Evolutionary conservation across 176 grass and related monocot species (phyloP), one percentile per base, ranked within the genome.

Genomic region (Pontederia paniculata): DNA sequence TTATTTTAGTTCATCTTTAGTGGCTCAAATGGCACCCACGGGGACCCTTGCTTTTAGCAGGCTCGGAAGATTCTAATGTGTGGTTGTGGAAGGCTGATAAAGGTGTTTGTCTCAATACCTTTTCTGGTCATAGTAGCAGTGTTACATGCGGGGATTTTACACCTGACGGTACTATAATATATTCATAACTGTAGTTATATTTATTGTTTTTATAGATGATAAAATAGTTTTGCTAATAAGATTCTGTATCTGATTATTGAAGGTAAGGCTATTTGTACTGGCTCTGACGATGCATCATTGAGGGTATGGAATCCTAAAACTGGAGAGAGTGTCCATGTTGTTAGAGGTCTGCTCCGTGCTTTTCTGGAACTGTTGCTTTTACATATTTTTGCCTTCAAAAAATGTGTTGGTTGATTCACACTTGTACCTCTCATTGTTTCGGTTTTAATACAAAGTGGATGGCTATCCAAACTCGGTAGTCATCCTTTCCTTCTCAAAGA

Each of bases 81-180:
- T 98, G 78, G 68, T 88, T 91, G 93, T 98, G 93, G 93, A 98
- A 91, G 55, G 80, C 72, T 66, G 93, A 97, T 42, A 84, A 67
- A 58, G 62, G 52, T 56, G 17, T 25, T 19, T 77, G 76, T 48
- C 48, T 91, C 12, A 91, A 69, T 73, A 90, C 83, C n/a, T 98
- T 91, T 74, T 71, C 65, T 69, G 93, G 93, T 31, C 93, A 98
- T 58, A 70, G 77, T 70, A 76, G 80, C 78, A 78, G 58, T 18
- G 83, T 98, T 49, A 91, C 80, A 37, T 98, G 86, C 80, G 93
- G 86, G 66, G 83, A 78, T 62, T 98, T 98, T 52, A 81, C 83
- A 44, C 88, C 82, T 17, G 82, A 91, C 76, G 87, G 87, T 91
- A 89, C 19, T 62, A 15, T 23, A 57, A 70, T 44, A 44, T 71